Conservation (phyloP, 805 yeast genomes). For the Metschnikowia vanudenii region DNA sequence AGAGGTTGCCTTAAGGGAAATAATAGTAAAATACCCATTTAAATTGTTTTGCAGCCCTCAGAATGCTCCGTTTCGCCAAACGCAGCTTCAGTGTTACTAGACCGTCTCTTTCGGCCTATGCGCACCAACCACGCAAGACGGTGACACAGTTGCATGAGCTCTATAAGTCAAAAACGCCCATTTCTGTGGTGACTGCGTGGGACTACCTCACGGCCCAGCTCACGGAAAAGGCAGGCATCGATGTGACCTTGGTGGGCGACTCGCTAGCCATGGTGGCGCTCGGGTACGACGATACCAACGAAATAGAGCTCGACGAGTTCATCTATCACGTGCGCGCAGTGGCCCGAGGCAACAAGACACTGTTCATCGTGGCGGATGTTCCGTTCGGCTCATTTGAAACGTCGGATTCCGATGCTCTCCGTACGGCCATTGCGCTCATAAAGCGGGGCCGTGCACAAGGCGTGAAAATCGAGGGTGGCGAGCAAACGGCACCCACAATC, state of each 20-base stretch:
- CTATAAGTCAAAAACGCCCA: conserved; percentile 24
- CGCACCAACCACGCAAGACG: conserved; percentile 13
- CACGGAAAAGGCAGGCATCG: conserved; percentile 66
- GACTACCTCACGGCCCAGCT: conserved; percentile 75
- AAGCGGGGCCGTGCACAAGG: conserved; percentile 61
- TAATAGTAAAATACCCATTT: no score
- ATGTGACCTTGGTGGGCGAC: conserved; percentile 81
- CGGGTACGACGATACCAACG: conserved; percentile 76
- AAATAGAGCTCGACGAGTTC: conserved; percentile 76
- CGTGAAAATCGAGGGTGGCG: conserved; percentile 83
- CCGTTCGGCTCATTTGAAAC: conserved; percentile 87
- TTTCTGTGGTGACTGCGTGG: conserved; percentile 72
- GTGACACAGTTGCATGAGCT: conserved; percentile 10
- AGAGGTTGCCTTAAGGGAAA: no score
- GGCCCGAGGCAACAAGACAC: conserved; percentile 60
- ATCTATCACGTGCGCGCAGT: conserved; percentile 75
- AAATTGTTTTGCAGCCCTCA: no score
- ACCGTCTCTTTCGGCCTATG: conserved; percentile 12
- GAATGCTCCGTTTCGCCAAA: conserved; percentile 11
- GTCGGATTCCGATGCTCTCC: conserved; percentile 60
- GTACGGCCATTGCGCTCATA: conserved; percentile 54
- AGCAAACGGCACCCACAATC: conserved; percentile 51
- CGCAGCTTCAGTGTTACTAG: conserved; percentile 10
- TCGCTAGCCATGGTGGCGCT: conserved; percentile 89
- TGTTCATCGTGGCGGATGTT: conserved; percentile 77